These are phyloP conservation scores for Phytopythium cucurbitacearum DNA, from an alignment of 352 stramenopile genomes.

Conservation along the genomic window DNA sequence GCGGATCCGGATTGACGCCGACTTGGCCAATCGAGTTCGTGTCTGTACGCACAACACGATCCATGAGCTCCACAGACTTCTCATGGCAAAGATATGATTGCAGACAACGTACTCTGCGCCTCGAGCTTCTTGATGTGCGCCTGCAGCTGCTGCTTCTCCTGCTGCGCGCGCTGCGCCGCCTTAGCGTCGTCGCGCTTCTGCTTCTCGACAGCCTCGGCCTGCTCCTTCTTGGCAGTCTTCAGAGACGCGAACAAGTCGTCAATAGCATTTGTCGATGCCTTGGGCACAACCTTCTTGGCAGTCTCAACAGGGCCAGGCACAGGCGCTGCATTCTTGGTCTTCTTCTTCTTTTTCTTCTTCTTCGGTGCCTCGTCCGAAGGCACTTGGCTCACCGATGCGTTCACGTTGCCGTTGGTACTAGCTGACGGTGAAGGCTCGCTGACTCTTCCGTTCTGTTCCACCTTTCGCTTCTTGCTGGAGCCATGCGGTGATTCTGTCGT, in stretches of 20 bases:
- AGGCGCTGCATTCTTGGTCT: conserved; percentile 7
- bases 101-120: conserved; percentile 56
- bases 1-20: conserved; percentile 63
- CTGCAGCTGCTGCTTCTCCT: conserved; percentile 62
- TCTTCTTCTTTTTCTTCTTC: conserved; percentile 64
- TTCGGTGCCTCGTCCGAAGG: conserved; percentile 24
- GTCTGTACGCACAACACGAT: conserved; percentile 29
- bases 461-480: not conserved
- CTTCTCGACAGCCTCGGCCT: conserved; percentile 46
- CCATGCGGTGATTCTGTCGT: too few relatives aligned
- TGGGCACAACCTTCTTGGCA: conserved; percentile 18
- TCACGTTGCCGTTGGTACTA: not conserved
- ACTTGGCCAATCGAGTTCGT: conserved; percentile 61
- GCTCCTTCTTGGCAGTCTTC: conserved; percentile 74
- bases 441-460: not conserved
- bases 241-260: conserved; percentile 76
- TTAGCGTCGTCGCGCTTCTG: conserved; percentile 46
- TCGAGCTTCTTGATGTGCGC: conserved; percentile 83
- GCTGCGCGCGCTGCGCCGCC: conserved; percentile 30
- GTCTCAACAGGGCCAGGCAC: not conserved
- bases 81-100: not conserved
- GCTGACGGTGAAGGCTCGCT: not conserved
- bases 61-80: conserved; percentile 2
- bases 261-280: conserved; percentile 42
- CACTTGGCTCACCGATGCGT: too few relatives aligned